phyloP scores from a whole-genome alignment of 768 basidiomycete genomes.

The Xerocomellus amylosporus region DNA sequence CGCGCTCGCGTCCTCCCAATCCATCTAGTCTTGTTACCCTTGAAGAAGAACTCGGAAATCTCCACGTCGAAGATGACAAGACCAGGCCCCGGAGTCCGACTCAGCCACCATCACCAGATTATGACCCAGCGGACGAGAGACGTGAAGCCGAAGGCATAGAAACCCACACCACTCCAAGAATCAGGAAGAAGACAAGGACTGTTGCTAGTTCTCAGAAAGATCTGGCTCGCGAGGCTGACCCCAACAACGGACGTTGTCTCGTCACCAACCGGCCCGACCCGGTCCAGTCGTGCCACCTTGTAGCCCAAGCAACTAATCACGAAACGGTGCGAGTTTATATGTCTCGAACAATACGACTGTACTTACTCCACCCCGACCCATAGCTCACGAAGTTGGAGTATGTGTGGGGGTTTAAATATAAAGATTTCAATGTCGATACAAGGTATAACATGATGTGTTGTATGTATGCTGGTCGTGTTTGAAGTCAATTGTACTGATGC shows the following conservation, averaged over 20 bases:
- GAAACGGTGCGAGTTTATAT: not conserved
- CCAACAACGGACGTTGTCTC: not conserved
- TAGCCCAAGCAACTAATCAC: not conserved
- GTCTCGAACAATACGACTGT: not conserved
- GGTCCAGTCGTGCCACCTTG: not conserved
- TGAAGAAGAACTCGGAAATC: too few relatives aligned
- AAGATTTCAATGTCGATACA: not conserved
- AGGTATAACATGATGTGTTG: not conserved
- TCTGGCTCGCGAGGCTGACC: too few relatives aligned
- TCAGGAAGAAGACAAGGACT: too few relatives aligned
- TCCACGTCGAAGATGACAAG: too few relatives aligned
- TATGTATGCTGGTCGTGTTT: not conserved
- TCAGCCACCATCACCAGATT: too few relatives aligned
- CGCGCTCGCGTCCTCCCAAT: too few relatives aligned
- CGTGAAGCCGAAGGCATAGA: too few relatives aligned
- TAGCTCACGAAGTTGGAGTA: slow-evolving; percentile 3
- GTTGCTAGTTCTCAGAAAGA: too few relatives aligned
- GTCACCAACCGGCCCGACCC: not conserved
- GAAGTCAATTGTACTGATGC: not conserved
- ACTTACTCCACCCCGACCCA: not conserved
- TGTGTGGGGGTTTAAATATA: not conserved
- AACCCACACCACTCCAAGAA: too few relatives aligned
- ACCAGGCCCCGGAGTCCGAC: too few relatives aligned
- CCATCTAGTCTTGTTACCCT: too few relatives aligned
- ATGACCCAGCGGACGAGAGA: too few relatives aligned